phyloP scores from a whole-genome alignment of 2,329 filamentous ascomycete genomes.

The Davidsoniella virescens region DNA sequence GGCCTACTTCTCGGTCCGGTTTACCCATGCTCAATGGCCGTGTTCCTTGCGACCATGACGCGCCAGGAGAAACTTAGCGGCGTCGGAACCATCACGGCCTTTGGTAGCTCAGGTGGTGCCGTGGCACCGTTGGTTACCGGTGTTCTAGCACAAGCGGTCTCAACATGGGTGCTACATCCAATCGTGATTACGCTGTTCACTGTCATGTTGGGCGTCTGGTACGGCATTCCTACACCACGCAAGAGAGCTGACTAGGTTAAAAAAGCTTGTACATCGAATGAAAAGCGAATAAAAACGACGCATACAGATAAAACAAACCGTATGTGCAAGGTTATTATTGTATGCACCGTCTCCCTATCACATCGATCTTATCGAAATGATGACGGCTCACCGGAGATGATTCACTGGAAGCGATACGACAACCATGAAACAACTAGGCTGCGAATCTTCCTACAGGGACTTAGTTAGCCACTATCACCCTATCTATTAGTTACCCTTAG shows the following conservation, averaged over 20 bases:
- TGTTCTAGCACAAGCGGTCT: conserved; percentile 42
- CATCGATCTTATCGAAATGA: too few species aligned
- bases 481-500: too few species aligned
- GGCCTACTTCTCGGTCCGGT: conserved; percentile 64
- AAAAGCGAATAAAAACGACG: too few species aligned
- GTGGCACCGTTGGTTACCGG: conserved; percentile 51
- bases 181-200: conserved; percentile 50
- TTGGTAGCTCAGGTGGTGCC: conserved; percentile 52
- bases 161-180: conserved; percentile 49
- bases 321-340: too few species aligned
- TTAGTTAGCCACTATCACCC: too few species aligned
- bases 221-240: conserved; percentile 33
- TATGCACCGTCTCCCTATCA: too few species aligned
- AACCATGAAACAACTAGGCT: too few species aligned
- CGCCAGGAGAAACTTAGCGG: conserved; percentile 43
- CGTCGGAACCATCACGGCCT: conserved; percentile 52
- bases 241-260: conserved; percentile 42
- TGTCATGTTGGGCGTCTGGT: conserved; percentile 52
- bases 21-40: conserved; percentile 54
- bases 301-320: too few species aligned
- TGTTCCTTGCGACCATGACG: conserved; percentile 45
- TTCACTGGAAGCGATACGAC: too few species aligned
- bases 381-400: too few species aligned
- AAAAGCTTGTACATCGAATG: not conserved
- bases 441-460: too few species aligned